Percentiles rank a stretch among this genome's conserved stretches.
Evolutionary conservation across 192 early-diverging fungal species (phyloP).

Genomic region (Umbelopsis isabellina): DNA sequence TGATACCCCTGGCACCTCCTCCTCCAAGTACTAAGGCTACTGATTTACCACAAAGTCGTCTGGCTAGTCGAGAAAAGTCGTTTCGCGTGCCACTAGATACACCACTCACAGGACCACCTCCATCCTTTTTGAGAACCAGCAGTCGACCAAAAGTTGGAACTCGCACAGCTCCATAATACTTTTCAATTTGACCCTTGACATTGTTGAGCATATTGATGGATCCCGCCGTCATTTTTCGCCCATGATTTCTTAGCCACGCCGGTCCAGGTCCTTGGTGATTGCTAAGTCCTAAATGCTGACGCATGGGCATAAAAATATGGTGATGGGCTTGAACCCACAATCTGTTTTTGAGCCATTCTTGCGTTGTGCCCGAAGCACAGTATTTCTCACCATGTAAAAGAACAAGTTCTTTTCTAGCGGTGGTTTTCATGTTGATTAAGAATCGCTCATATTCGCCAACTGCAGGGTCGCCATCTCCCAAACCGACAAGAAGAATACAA

Average conservation of each 20-base stretch:
- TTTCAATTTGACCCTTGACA: conserved; percentile 67
- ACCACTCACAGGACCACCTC: conserved; percentile 17
- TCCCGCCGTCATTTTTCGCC: conserved; percentile 49
- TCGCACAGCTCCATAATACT: conserved; percentile 63
- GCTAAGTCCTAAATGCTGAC: conserved; percentile 31
- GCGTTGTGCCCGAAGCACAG: conserved; percentile 82
- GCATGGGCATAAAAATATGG: conserved; percentile 84
- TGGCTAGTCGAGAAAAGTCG: conserved; percentile 71
- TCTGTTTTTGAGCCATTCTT: conserved; percentile 89
- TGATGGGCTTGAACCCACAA: conserved; percentile 97
- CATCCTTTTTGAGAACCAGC: conserved; percentile 32
- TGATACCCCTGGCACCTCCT: conserved; percentile 94
- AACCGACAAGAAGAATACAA: conserved; percentile 92
- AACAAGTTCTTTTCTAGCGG: conserved; percentile 96
- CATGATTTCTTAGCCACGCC: conserved; percentile 44
- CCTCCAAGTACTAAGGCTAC: conserved; percentile 95
- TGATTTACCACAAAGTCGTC: conserved; percentile 89
- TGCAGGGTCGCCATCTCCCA: conserved; percentile 85
- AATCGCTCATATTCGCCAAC: conserved; percentile 94
- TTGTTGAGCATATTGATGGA: conserved; percentile 53
- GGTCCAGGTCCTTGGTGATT: conserved; percentile 33
- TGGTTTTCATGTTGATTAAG: conserved; percentile 93
- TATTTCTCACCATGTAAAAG: conserved; percentile 80
- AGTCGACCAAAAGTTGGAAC: conserved; percentile 43
- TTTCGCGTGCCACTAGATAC: conserved; percentile 23